Evolutionary conservation across 345 rosid species (phyloP), one percentile per base, ranked within the genome.

Genomic region (Toxicodendron radicans): DNA sequence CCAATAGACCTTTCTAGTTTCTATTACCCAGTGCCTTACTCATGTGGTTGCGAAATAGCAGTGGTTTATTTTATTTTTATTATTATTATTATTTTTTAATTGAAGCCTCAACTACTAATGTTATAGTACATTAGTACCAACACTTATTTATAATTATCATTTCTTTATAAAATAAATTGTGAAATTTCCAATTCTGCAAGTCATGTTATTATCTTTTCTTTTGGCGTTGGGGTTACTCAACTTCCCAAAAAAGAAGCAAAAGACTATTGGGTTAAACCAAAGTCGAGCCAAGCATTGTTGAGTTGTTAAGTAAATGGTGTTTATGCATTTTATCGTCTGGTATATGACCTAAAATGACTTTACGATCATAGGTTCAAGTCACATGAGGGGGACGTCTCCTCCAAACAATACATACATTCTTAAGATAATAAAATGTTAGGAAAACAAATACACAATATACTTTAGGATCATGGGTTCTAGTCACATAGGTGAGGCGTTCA

Each of bases 31-130:
- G 53, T 74, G 57, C 76, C 23, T 49, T 74, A 30, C 66, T 73
- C 46, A 35, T 72, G 59, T 45, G 64, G 66, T 59, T 46, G 67
- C 76, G n/a, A 48, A 58, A 70, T 68, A 20, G 27, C 62, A 69
- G 27, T 41, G 24, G 33, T 54, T 49, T 62, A 62, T 66, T 7
- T n/a, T n/a, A n/a, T n/a, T n/a, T n/a, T n/a, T n/a, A n/a, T n/a
- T n/a, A n/a, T n/a, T n/a, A n/a, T n/a, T n/a, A n/a, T n/a, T n/a
- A n/a, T n/a, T n/a, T n/a, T n/a, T n/a, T n/a, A n/a, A 75, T 61
- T 56, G 71, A 60, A 58, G 65, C 58, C 48, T 66, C 62, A 70
- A 56, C 52, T n/a, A 56, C 62, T 51, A 20, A 63, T 30, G 11
- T 57, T 8, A 1, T 58, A 57, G 46, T n/a, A n/a, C n/a, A n/a